These are phyloP conservation scores for Discostella stelligeroides DNA, from an alignment of 108 stramenopile species.

Conservation along the genomic window DNA sequence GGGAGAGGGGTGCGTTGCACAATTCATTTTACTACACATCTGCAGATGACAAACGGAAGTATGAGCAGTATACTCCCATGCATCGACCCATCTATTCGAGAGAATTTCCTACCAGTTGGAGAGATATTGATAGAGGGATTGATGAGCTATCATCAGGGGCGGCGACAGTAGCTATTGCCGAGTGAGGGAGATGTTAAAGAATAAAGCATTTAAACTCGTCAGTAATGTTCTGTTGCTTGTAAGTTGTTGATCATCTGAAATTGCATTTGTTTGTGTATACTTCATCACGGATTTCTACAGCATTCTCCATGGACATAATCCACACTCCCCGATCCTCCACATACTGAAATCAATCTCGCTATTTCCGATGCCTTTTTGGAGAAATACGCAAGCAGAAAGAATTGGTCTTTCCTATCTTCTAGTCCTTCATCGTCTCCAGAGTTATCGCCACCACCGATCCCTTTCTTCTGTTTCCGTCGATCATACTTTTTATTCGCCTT, in stretches of 20 bases:
- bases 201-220: too few species aligned
- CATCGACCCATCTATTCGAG: conserved; percentile 58
- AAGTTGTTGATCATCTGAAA: too few species aligned
- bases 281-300: conserved; percentile 10
- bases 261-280: neutral
- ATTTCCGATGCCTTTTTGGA: conserved; percentile 18
- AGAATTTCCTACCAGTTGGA: conserved; percentile 83
- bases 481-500: conserved; percentile 30
- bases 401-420: conserved; percentile 11
- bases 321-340: conserved; percentile 34
- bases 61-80: conserved; percentile 59
- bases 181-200: too few species aligned
- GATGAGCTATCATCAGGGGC: conserved; percentile 20
- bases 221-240: too few species aligned
- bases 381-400: conserved; percentile 20
- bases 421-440: neutral
- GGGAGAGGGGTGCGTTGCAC: conserved; percentile 51
- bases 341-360: conserved; percentile 28
- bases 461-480: conserved; percentile 8
- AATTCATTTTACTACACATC: conserved; percentile 71
- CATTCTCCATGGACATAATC: conserved; percentile 26
- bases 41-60: conserved; percentile 36
- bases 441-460: conserved; percentile 9
- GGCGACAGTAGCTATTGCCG: conserved; percentile 7
- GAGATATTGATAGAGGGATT: conserved; percentile 65